phyloP scores from a whole-genome alignment of 106 monocot species.

The Dendrobium chrysotoxum region DNA sequence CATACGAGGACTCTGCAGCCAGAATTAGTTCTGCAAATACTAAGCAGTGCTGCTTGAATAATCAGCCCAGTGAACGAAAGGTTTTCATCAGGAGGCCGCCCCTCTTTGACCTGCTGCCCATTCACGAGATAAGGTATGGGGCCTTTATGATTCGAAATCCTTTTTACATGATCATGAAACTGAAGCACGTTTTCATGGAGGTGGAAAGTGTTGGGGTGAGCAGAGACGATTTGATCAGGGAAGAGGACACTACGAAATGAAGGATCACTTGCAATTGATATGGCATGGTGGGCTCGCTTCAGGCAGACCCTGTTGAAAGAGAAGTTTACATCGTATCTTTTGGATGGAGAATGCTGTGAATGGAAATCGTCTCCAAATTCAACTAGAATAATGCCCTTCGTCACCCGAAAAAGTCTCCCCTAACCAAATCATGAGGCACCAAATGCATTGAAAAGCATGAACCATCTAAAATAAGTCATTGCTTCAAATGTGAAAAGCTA shows the following conservation, averaged over 20 bases:
- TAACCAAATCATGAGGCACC: neutral
- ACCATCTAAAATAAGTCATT: too few relatives aligned
- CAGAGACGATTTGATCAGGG: slow-evolving; percentile 5
- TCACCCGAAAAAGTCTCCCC: slow-evolving; percentile 16
- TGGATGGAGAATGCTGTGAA: slow-evolving; percentile 22
- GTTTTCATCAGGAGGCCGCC: too few relatives aligned
- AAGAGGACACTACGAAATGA: slow-evolving; percentile 26
- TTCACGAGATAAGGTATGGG: slow-evolving; percentile 28
- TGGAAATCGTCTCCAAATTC: slow-evolving; percentile 37
- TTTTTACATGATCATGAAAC: neutral
- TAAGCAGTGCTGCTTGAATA: slow-evolving; percentile 13
- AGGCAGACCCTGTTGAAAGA: slow-evolving; percentile 47
- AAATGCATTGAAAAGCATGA: neutral
- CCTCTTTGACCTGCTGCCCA: slow-evolving; percentile 3
- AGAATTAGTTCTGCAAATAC: slow-evolving; percentile 4
- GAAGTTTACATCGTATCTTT: slow-evolving; percentile 40
- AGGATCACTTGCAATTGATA: slow-evolving; percentile 19
- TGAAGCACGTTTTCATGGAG: neutral
- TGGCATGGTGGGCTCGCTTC: slow-evolving; percentile 31
- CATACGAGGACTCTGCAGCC: slow-evolving; percentile 25
- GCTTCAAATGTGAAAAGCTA: too few relatives aligned
- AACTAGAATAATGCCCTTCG: slow-evolving; percentile 9
- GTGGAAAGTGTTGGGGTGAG: too few relatives aligned
- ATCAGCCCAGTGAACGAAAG: slow-evolving; percentile 4
- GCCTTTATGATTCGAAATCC: slow-evolving; percentile 15